A percentile compares a stretch with the other conserved stretches of the same genome.
Conservation (phyloP, 2,329 filamentous ascomycete genomes). For the Teratosphaeriaceae sp. region DNA sequence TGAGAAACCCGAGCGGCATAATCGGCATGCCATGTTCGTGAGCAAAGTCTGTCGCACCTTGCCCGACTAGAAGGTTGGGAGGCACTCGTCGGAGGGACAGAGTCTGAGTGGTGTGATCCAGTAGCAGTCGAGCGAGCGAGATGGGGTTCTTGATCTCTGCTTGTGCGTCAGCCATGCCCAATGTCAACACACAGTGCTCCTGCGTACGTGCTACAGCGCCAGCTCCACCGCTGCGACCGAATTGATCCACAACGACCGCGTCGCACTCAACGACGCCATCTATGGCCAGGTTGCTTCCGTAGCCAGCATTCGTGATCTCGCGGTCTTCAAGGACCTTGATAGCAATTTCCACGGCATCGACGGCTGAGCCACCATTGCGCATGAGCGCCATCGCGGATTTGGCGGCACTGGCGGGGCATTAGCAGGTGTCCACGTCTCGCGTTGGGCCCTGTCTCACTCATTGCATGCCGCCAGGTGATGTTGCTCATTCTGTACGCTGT, state of each 20-base stretch:
- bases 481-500: conserved; percentile 78
- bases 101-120: conserved; percentile 68
- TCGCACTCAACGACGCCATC: conserved; percentile 92
- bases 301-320: conserved; percentile 94
- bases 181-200: not conserved
- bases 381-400: conserved; percentile 75
- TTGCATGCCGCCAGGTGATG: conserved; percentile 81
- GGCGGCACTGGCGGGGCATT: conserved; percentile 59
- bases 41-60: conserved; percentile 83
- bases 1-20: conserved; percentile 65
- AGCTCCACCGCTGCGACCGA: conserved; percentile 85
- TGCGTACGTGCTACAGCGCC: conserved; percentile 81
- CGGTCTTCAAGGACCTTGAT: conserved; percentile 84
- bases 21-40: conserved; percentile 67
- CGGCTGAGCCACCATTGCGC: conserved; percentile 67
- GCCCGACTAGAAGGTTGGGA: conserved; percentile 81
- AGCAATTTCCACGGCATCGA: conserved; percentile 85
- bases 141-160: conserved; percentile 90
- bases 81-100: conserved; percentile 84
- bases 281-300: conserved; percentile 87
- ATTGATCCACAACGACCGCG: conserved; percentile 85
- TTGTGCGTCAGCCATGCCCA: conserved; percentile 11
- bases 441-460: conserved; percentile 68
- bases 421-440: conserved; percentile 9
- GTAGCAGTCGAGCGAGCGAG: conserved; percentile 72